Conservation (phyloP, 2,329 filamentous ascomycete species). For the Juglanconis sp. region DNA sequence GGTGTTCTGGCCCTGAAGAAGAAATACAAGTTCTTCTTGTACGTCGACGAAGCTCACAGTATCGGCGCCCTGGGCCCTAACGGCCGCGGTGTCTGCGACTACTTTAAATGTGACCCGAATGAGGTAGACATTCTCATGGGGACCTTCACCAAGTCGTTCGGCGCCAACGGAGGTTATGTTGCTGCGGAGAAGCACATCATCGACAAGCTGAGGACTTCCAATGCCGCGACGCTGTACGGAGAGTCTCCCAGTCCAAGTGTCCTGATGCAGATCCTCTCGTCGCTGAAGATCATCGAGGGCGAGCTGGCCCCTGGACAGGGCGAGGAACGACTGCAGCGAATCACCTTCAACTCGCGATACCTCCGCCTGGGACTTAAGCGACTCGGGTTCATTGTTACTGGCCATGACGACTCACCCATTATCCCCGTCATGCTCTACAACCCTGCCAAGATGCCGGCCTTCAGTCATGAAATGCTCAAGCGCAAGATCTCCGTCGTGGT, state of each 20-base stretch:
- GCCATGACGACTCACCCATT: constrained; percentile 96
- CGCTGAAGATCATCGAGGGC: constrained; percentile 84
- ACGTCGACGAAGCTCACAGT: constrained; percentile 95
- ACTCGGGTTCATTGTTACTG: constrained; percentile 93
- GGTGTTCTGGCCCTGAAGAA: constrained; percentile 82
- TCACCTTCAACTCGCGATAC: constrained; percentile 97
- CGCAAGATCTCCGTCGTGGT: constrained; percentile 97
- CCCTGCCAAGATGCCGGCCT: constrained; percentile 97
- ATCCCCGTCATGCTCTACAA: constrained; percentile 94
- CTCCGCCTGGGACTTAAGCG: constrained; percentile 96
- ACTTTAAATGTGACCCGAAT: constrained; percentile 83
- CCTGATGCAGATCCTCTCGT: constrained; percentile 83
- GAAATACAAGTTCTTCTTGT: constrained; percentile 96
- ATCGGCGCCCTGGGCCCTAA: constrained; percentile 85
- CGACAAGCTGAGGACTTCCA: constrained; percentile 82
- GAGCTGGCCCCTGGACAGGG: constrained; percentile 87
- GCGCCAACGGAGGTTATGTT: constrained; percentile 94
- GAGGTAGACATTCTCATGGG: constrained; percentile 97
- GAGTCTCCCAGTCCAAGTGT: constrained; percentile 87
- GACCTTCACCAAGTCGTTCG: constrained; percentile 96
- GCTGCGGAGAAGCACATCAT: constrained; percentile 87
- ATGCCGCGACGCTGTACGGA: constrained; percentile 81
- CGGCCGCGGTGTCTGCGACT: constrained; percentile 93
- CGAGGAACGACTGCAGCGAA: constrained; percentile 89
- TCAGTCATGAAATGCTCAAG: constrained; percentile 97